Percentiles rank a stretch among this genome's conserved stretches.
Conservation (phyloP, 2,329 filamentous ascomycete species). For the Paramyrothecium roridum region DNA sequence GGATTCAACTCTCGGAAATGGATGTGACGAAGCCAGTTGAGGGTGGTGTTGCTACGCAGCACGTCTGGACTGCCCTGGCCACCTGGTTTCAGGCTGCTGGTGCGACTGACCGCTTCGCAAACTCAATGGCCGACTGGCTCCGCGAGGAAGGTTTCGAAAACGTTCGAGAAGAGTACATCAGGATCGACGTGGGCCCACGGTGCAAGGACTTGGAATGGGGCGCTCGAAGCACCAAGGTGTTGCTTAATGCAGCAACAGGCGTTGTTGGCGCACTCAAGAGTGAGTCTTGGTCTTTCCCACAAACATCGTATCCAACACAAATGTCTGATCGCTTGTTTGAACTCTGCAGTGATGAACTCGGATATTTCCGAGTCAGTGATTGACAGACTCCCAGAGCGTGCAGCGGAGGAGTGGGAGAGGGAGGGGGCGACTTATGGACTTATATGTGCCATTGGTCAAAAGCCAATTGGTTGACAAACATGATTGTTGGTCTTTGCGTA, state of each 20-base stretch:
- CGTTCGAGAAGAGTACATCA: not conserved
- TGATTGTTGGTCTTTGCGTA: too few species aligned
- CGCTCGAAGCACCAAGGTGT: not conserved
- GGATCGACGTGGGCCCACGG: not conserved
- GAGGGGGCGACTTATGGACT: not conserved
- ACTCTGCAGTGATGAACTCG: not conserved
- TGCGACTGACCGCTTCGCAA: not conserved
- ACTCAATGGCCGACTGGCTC: not conserved
- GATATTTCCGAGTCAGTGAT: not conserved
- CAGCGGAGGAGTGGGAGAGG: not conserved
- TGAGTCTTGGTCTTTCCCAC: not conserved
- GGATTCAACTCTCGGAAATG: conserved; percentile 5
- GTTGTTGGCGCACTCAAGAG: not conserved
- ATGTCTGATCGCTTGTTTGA: not conserved
- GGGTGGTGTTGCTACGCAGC: not conserved
- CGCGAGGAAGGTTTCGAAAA: not conserved
- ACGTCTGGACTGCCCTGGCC: not conserved
- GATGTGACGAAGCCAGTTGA: not conserved
- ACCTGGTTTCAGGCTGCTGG: not conserved
- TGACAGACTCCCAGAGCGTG: not conserved
- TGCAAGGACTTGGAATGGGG: not conserved
- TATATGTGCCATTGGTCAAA: not conserved
- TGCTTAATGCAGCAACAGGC: not conserved
- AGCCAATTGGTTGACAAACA: too few species aligned
- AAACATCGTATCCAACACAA: not conserved